These are phyloP conservation scores for Pelargonium australe DNA, from an alignment of 441 rosid species.

Conservation along the genomic window DNA sequence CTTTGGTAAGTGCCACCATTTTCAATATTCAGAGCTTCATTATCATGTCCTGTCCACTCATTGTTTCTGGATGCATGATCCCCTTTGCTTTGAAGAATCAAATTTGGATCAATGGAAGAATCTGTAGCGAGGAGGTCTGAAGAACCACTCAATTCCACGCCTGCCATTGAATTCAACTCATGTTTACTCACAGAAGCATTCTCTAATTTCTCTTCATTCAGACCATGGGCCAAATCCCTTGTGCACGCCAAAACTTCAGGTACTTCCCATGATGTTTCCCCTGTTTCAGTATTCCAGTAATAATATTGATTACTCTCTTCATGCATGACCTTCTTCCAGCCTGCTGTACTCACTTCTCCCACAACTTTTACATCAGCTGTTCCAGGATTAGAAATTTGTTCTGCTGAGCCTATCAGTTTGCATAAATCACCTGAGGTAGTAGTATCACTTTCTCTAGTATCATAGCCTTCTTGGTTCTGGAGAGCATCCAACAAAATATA, in stretches of 20 bases:
- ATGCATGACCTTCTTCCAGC: constrained; percentile 87
- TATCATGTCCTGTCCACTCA: constrained; percentile 30
- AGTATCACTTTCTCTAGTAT: constrained; percentile 28
- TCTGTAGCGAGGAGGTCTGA: constrained; percentile 23
- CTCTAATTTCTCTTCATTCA: constrained; percentile 31
- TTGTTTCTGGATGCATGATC: constrained; percentile 24
- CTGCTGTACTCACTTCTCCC: constrained; percentile 42
- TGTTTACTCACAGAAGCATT: constrained; percentile 25
- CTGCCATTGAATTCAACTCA: constrained; percentile 24
- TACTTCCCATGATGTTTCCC: constrained; percentile 95
- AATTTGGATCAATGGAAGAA: constrained; percentile 25
- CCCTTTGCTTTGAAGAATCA: constrained; percentile 29
- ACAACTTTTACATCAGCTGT: constrained; percentile 35
- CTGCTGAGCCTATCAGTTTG: constrained; percentile 32
- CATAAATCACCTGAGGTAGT: constrained; percentile 27
- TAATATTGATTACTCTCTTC: constrained; percentile 85
- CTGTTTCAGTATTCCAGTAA: constrained; percentile 94
- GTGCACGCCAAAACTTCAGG: constrained; percentile 48
- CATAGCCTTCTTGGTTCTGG: constrained; percentile 27
- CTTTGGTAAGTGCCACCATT: constrained; percentile 25
- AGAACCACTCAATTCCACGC: constrained; percentile 30
- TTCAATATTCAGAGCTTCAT: constrained; percentile 26
- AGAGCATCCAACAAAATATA: constrained; percentile 26
- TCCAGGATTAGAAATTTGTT: constrained; percentile 35
- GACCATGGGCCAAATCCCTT: constrained; percentile 26